A percentile compares a stretch with the other conserved stretches of the same genome.
Evolutionary conservation across 1,284 basidiomycete genomes (phyloP).

Genomic region (Kalmanozyma brasiliensis): DNA sequence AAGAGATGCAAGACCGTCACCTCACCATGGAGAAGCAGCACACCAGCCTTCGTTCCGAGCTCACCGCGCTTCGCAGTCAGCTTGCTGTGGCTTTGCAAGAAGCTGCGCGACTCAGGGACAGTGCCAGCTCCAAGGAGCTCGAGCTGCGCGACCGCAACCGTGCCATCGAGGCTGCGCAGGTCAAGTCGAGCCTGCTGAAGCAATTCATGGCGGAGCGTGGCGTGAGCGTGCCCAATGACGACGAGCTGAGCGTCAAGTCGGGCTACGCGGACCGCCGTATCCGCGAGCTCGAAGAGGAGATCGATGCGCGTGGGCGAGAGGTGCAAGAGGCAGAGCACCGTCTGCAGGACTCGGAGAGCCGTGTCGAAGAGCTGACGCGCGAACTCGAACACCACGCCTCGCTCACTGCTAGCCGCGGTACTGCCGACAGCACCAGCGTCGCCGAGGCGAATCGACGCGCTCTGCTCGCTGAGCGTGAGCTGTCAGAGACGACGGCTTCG

Average conservation of each 20-base stretch:
- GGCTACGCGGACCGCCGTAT: conserved; percentile 58
- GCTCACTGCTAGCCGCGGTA: conserved; percentile 73
- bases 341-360: conserved; percentile 61
- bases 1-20: conserved; percentile 76
- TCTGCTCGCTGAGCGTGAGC: conserved; percentile 62
- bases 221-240: conserved; percentile 62
- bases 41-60: conserved; percentile 78
- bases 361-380: conserved; percentile 60
- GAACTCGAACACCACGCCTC: conserved; percentile 59
- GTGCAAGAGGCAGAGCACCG: conserved; percentile 57
- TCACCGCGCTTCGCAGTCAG: conserved; percentile 81
- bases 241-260: conserved; percentile 58
- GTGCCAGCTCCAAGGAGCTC: conserved; percentile 71
- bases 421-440: conserved; percentile 78
- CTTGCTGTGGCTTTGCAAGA: conserved; percentile 80
- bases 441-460: conserved; percentile 78
- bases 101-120: conserved; percentile 74
- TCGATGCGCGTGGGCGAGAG: conserved; percentile 57
- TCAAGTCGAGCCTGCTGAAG: conserved; percentile 83
- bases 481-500: conserved; percentile 59
- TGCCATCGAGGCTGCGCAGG: conserved; percentile 77
- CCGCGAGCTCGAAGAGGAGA: conserved; percentile 63
- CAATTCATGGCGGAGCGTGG: conserved; percentile 85
- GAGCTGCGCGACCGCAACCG: conserved; percentile 77
- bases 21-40: conserved; percentile 78